Evolutionary conservation across 75 land plant genomes (phyloP), one percentile per base, ranked within the genome.

Genomic region (Sequoiadendron giganteum): DNA sequence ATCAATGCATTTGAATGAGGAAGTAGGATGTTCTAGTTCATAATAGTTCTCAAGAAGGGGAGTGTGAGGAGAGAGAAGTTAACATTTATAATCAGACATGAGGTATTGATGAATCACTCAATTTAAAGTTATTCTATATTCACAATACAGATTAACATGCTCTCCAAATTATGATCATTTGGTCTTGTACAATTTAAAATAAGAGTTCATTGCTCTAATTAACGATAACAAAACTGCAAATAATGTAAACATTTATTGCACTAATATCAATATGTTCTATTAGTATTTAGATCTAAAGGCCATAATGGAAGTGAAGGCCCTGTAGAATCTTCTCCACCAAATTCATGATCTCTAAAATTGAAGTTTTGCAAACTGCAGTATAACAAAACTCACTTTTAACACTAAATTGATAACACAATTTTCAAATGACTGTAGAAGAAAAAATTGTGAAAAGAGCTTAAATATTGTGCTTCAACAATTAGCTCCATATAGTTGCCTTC

Each of bases 401-500:
- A n/a, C n/a, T n/a, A 79, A 54, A 30, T 14, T 5, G 54, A 34
- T 3, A 32, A 18, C 14, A 18, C 49, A 36, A 81, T n/a, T 48
- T 45, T 45, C 47, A 45, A 45, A 45, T 45, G 81, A 1, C 1
- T 34, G 1, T 10, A 34, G 34, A 65, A 36, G 43, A n/a, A 49
- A n/a, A 11, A 34, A 16, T 15, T n/a, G 79, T 1, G 6, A 32
- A 84, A 0, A 89, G 92, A 89, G 85, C 88, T 85, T 9, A 49
- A 77, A 4, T 81, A 87, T 39, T 93, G 90, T 73, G 87, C 90
- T 70, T 89, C 92, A 54, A 86, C 55, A 25, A 91, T 89, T 48
- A 93, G 77, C 79, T 90, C 93, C 61, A 76, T 86, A 82, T 85
- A 89, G 88, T 85, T 80, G 90, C 88, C 93, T 91, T 88, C 13